phyloP scores from a whole-genome alignment of 768 basidiomycete species.

The Pisolithus microcarpus region DNA sequence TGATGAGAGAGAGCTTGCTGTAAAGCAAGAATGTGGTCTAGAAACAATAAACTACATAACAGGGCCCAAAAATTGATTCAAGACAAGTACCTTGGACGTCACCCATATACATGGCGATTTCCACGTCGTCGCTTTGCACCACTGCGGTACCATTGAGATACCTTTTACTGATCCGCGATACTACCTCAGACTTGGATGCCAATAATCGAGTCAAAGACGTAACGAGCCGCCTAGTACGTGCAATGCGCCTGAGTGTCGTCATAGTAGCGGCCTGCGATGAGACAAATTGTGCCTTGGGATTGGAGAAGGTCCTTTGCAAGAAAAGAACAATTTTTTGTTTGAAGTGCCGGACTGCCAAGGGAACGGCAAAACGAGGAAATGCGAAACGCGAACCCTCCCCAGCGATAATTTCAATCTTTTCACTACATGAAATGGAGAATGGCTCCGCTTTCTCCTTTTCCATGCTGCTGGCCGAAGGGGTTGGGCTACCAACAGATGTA shows the following conservation, averaged over 20 bases:
- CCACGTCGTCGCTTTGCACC: constrained; percentile 42
- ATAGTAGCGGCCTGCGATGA: constrained; percentile 30
- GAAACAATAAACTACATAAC: constrained; percentile 1
- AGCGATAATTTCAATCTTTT: constrained; percentile 1
- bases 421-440: neutral
- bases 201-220: constrained; percentile 72
- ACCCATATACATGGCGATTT: constrained; percentile 82
- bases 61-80: neutral
- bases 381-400: constrained; percentile 13
- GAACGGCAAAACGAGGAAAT: constrained; percentile 13
- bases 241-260: constrained; percentile 67
- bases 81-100: constrained; percentile 74
- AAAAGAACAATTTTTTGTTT: constrained; percentile 25
- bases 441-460: neutral
- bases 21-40: constrained; percentile 86
- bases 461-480: neutral
- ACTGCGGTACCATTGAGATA: constrained; percentile 36
- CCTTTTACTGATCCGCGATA: constrained; percentile 73
- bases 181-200: constrained; percentile 75
- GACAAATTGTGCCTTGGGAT: constrained; percentile 4
- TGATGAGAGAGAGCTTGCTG: constrained; percentile 81
- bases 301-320: neutral
- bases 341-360: constrained; percentile 30
- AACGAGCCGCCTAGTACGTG: constrained; percentile 67
- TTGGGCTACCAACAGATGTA: neutral